These are phyloP conservation scores for Malus asiatica DNA, from an alignment of 306 rosid species.

Conservation along the genomic window DNA sequence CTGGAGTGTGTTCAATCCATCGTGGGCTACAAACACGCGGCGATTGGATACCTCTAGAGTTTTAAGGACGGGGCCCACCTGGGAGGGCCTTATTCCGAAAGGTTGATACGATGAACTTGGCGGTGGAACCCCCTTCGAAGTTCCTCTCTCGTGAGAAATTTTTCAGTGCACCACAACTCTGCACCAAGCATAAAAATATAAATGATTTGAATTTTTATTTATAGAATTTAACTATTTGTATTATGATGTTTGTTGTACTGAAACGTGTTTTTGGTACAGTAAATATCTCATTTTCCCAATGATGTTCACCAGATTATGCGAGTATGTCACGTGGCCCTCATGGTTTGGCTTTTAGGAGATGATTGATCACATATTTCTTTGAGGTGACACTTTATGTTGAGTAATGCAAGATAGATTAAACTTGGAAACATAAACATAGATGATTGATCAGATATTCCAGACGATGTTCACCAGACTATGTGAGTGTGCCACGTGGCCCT, in stretches of 20 bases:
- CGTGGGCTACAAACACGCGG: slow-evolving; percentile 38
- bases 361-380: background rate
- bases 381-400: no score
- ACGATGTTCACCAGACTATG: background rate
- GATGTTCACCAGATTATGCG: background rate
- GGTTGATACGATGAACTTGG: slow-evolving; percentile 36
- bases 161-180: no score
- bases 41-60: slow-evolving; percentile 11
- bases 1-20: slow-evolving; percentile 18
- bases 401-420: no score
- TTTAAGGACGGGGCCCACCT: slow-evolving; percentile 26
- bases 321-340: slow-evolving; percentile 25
- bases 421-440: no score
- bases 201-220: no score
- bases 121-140: slow-evolving; percentile 7
- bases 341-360: background rate
- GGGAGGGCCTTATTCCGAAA: slow-evolving; percentile 25
- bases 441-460: slow-evolving; percentile 11
- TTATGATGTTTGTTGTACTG: no score
- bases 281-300: no score
- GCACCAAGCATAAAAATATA: no score
- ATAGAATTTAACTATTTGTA: no score
- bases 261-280: no score
- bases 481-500: slow-evolving; percentile 25
- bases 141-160: background rate